phyloP scores from a whole-genome alignment of 2,329 filamentous ascomycete species.

The Penicillium sp. region DNA sequence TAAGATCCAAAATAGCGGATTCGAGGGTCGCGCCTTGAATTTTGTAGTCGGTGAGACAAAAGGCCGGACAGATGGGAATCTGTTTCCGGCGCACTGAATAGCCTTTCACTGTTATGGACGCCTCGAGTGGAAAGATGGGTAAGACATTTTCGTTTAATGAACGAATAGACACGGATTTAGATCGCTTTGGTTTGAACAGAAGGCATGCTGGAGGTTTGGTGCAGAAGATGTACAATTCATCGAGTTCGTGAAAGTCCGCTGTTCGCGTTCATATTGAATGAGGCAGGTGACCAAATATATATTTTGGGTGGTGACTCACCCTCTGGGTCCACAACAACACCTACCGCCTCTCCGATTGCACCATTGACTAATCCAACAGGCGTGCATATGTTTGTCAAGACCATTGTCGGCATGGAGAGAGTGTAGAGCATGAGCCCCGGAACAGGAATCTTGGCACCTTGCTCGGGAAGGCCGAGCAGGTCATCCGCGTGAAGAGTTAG shows the following conservation, averaged over 20 bases:
- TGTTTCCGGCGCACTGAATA: conserved; percentile 5
- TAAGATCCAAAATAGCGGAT: conserved; percentile 6
- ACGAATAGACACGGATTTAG: background rate
- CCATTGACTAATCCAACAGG: conserved; percentile 3
- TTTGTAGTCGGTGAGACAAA: conserved; percentile 10
- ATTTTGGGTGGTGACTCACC: background rate
- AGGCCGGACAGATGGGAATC: conserved; percentile 5
- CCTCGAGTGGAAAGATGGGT: background rate
- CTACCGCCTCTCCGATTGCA: background rate
- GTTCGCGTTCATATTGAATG: background rate
- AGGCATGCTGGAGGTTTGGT: background rate
- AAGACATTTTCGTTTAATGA: background rate
- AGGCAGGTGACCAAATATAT: background rate
- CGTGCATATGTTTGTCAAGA: conserved; percentile 3
- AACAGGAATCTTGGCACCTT: background rate
- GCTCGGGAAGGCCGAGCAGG: background rate
- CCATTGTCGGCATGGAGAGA: conserved; percentile 2
- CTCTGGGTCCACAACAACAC: conserved; percentile 1
- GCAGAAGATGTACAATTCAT: background rate
- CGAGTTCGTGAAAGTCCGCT: background rate
- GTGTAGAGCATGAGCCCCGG: conserved; percentile 2
- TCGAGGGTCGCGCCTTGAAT: conserved; percentile 5
- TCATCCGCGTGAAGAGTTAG: background rate
- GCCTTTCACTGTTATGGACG: conserved; percentile 3
- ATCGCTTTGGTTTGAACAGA: background rate